phyloP scores from a whole-genome alignment of 192 early-diverging fungal species.

The Coemansia sp. region DNA sequence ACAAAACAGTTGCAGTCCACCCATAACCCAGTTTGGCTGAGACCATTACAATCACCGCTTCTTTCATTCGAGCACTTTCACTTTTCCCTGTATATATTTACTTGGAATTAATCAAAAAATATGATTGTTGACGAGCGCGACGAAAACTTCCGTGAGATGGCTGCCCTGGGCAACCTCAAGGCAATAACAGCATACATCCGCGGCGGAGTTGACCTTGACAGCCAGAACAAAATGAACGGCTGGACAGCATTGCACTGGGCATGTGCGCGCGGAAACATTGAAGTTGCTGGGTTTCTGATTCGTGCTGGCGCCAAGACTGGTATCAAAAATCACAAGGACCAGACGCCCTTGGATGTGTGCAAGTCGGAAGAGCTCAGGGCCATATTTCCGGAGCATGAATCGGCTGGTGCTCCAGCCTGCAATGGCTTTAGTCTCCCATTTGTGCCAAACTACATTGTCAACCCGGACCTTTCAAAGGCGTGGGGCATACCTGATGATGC shows the following conservation, averaged over 20 bases:
- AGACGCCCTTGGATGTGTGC: slow-evolving; percentile 63
- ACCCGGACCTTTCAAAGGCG: slow-evolving; percentile 65
- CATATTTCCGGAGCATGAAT: slow-evolving; percentile 31
- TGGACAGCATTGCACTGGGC: slow-evolving; percentile 79
- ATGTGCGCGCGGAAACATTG: slow-evolving; percentile 59
- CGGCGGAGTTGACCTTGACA: slow-evolving; percentile 64
- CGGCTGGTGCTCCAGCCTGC: background rate
- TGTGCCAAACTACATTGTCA: slow-evolving; percentile 61
- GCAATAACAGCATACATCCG: slow-evolving; percentile 63
- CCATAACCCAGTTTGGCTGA: background rate
- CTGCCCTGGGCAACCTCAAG: slow-evolving; percentile 71
- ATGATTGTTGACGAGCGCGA: slow-evolving; percentile 38
- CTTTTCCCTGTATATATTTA: background rate
- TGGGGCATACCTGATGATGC: slow-evolving; percentile 64
- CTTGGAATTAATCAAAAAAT: background rate
- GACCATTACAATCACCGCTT: too few species aligned
- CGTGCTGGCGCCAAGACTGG: slow-evolving; percentile 60
- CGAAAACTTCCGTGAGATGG: slow-evolving; percentile 50
- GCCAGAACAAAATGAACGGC: slow-evolving; percentile 70
- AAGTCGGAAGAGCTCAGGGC: slow-evolving; percentile 49
- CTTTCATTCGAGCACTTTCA: too few species aligned
- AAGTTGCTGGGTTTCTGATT: slow-evolving; percentile 59
- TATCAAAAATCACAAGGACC: slow-evolving; percentile 59
- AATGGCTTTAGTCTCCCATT: slow-evolving; percentile 16
- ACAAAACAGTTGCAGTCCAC: background rate